Evolutionary conservation across 2,329 filamentous ascomycete genomes (phyloP), one percentile per base, ranked within the genome.

Genomic region (Annulohypoxylon truncatum): DNA sequence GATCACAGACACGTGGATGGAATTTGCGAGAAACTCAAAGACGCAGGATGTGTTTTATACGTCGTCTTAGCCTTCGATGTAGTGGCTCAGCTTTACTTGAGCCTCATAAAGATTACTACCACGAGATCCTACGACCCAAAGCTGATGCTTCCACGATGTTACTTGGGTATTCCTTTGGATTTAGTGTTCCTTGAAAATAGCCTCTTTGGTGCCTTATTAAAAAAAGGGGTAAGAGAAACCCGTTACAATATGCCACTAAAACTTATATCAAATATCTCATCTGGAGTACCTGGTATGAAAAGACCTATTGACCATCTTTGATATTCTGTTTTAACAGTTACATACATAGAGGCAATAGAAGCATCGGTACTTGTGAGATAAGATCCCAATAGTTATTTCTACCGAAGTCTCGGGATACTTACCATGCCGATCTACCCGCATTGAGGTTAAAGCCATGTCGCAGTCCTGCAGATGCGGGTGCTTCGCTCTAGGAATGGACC

Each of bases 401-500:
- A 64, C 61, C 60, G 55, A 62, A 56, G 47, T 44, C 61, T 65
- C 61, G 62, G 66, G 66, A 61, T 61, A 40, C 33, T 44, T 57
- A 6, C 20, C 33, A 51, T 59, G 57, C 52, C 47, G 64, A 54
- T 63, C 59, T 61, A 59, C 22, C 42, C 59, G 47, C 12, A 61
- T 54, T 44, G 33, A 62, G 57, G 20, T 57, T 59, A 65, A 51
- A 31, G 33, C 12, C 42, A 52, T 42, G 56, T 35, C 44, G 58
- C 46, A 51, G 12, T 33, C 15, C 28, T 67, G 59, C 64, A 66
- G 55, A 40, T 68, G 66, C 59, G 54, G 55, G 59, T 66, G 63
- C 59, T 66, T 53, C 26, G 35, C 20, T 64, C 33, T n/a, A 35
- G 29, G 38, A 59, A 29, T 62, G 57, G 61, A 47, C 51, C 54